Evolutionary conservation across 2,329 filamentous ascomycete genomes (phyloP), one percentile per base, ranked within the genome.

Genomic region (Colletotrichum plurivorum): DNA sequence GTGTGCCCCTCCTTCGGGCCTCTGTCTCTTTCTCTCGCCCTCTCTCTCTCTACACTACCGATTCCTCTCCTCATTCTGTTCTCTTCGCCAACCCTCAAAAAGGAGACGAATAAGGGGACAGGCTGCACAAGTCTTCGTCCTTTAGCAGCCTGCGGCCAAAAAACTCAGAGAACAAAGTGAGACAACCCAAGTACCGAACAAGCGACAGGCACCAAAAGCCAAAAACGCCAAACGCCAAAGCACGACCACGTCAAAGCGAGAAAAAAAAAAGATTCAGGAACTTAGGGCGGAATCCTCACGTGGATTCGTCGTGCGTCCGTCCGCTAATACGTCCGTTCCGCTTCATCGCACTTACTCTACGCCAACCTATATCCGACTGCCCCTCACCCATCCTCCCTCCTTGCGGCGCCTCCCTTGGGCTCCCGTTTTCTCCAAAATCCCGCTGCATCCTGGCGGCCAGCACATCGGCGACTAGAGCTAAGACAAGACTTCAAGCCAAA

Each of bases 131-230:
- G n/a, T 49, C 51, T 31, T 43, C 62, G 20, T 58, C 49, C 54
- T 20, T 36, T 59, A 41, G 46, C 25, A 58, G 39, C 27, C 15
- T 55, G 15, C 54, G 39, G 46, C 61, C 20, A 36, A 46, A 54
- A 51, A 31, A 49, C 22, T 7, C 46, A 60, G 57, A 51, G 61
- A 72, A 72, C 72, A 73, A 69, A 60, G 59, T 71, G 56, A 69
- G 65, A 69, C 66, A 71, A 46, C 25, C 46, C 56, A 51, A 56
- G 49, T 20, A 20, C 55, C 54, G 20, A 56, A 61, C 54, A n/a
- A 67, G 41, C 46, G 27, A 55, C 25, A 65, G 41, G 27, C 49
- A 7, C 43, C 13, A 9, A 57, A 62, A 22, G 27, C 57, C 48
- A 64, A 64, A 55, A 43, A 56, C 62, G 62, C 67, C 55, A 55